phyloP scores from a whole-genome alignment of 768 basidiomycete genomes.

The Leucocoprinus sp. region DNA sequence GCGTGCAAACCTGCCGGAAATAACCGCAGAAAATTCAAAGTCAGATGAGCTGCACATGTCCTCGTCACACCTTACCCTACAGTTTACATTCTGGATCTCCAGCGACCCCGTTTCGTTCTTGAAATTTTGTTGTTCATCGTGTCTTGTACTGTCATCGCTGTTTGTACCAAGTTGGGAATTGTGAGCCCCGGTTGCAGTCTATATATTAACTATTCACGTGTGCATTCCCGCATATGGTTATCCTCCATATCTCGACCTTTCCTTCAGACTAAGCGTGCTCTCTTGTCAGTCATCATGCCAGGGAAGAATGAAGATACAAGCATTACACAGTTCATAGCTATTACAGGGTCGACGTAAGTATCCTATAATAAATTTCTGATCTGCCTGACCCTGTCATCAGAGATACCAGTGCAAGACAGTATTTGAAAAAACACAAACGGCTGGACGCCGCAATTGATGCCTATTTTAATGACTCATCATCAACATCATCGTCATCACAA shows the following conservation, averaged over 20 bases:
- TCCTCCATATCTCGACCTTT: conserved; percentile 2
- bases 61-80: background rate
- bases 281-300: conserved; percentile 19
- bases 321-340: conserved; percentile 49
- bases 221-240: conserved; percentile 2
- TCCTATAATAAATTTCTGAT: conserved; percentile 18
- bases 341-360: conserved; percentile 69
- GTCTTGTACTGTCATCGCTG: background rate
- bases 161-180: background rate
- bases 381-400: conserved; percentile 21
- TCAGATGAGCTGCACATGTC: background rate
- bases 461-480: conserved; percentile 45
- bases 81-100: background rate
- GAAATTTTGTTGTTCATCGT: background rate
- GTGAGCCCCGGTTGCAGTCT: conserved; percentile 1
- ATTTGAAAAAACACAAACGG: conserved; percentile 60
- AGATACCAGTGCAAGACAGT: conserved; percentile 54
- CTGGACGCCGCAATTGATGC: conserved; percentile 70
- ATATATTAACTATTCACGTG: conserved; percentile 9
- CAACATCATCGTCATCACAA: conserved; percentile 12
- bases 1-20: background rate
- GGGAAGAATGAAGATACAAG: conserved; percentile 42
- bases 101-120: background rate
- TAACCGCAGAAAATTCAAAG: conserved; percentile 7
- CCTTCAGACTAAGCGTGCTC: background rate